phyloP scores from a whole-genome alignment of 768 basidiomycete species.

The Suillus discolor region DNA sequence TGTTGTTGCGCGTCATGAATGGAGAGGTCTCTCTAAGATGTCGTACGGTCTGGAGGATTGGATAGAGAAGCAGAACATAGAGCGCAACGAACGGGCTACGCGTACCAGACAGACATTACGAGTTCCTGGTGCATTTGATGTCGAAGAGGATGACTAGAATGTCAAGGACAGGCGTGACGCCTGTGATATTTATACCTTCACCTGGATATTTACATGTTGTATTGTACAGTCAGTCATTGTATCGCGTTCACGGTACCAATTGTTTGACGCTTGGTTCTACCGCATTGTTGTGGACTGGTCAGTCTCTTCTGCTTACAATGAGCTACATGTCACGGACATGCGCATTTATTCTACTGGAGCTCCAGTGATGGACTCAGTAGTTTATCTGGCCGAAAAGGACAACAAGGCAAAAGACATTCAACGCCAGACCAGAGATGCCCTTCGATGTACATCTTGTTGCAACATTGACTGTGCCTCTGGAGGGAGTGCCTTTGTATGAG shows the following conservation, averaged over 20 bases:
- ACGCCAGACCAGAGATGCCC: neutral
- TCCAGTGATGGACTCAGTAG: neutral
- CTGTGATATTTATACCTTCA: neutral
- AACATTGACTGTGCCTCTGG: neutral
- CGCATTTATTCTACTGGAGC: neutral
- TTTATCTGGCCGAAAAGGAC: neutral
- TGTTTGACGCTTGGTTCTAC: no score
- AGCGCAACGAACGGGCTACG: slow-evolving; percentile 29
- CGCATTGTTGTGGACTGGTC: neutral
- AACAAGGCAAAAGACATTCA: neutral
- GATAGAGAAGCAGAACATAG: slow-evolving; percentile 54
- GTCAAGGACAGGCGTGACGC: neutral
- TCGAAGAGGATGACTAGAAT: slow-evolving; percentile 18
- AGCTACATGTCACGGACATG: neutral
- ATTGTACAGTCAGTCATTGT: slow-evolving; percentile 2
- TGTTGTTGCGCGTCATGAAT: slow-evolving; percentile 89
- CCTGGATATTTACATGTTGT: slow-evolving; percentile 3
- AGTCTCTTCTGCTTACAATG: neutral
- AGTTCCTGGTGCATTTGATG: slow-evolving; percentile 32
- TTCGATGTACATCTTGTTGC: neutral
- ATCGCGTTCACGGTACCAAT: neutral
- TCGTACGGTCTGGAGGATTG: slow-evolving; percentile 70
- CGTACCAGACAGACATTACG: slow-evolving; percentile 16
- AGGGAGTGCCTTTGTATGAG: neutral
- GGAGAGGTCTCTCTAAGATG: slow-evolving; percentile 89